Base-by-base conservation (phyloP, 1,284 basidiomycete species). In the Leucoagaricus sp. region DNA sequence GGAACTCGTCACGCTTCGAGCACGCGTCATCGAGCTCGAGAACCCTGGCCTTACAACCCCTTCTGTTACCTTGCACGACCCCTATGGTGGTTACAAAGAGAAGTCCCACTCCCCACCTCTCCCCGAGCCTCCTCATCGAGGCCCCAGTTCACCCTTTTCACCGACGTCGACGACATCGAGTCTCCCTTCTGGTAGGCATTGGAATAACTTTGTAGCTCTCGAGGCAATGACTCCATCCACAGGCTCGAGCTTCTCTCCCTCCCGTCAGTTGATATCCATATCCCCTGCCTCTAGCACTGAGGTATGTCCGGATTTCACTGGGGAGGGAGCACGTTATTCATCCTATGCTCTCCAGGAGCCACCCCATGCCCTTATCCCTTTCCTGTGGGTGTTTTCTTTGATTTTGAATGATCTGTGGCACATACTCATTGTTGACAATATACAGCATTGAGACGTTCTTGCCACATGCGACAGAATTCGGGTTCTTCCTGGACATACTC, bases 401-500 rank as follows among this genome's bases (percentile, higher is more conserved):
- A 10, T n/a, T 57, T 44, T 13, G n/a, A 23, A 36, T 45, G 46
- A 52, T 49, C 26, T 25, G n/a, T 44, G 40, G 23, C 58, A 41
- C 28, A 55, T 53, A 23, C 19, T 36, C 19, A 41, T 23, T 2
- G 9, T 58, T 49, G n/a, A n/a, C n/a, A n/a, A n/a, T 52, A 33
- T 47, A 19, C 49, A 79, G 77, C 45, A 63, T 80, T 7, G 74
- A 78, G 55, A 70, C 68, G 38, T 80, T 80, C 60, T 63, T 79
- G 31, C 73, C 71, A 13, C 72, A 80, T 61, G 70, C 74, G 9
- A 57, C 64, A 33, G 70, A 78, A 63, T 77, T 79, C 53, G 78
- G 78, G 19, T 80, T 80, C 66, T 82, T 82, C 64, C 74, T 83
- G 26, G 71, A 78, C 59, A 63, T 71, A 13, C 59, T 70, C 28